Evolutionary conservation across 2,329 filamentous ascomycete genomes (phyloP).

Genomic region (Microsporum ferrugineum): DNA sequence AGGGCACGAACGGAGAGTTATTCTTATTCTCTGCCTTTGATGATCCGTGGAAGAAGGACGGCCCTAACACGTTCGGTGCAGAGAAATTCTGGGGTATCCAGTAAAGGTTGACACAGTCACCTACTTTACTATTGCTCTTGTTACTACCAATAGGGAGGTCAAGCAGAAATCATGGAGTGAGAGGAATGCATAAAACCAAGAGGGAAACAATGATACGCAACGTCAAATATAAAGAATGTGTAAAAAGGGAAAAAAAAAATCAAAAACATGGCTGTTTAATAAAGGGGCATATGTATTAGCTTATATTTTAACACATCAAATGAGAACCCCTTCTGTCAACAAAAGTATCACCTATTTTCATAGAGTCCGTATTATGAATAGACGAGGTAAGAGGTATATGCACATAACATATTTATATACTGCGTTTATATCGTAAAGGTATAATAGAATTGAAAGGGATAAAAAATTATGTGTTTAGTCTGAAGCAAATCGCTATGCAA

Average conservation of each 20-base stretch:
- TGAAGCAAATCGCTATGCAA: neutral
- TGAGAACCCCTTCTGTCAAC: neutral
- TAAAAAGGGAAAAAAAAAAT: neutral
- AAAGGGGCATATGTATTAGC: neutral
- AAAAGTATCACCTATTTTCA: neutral
- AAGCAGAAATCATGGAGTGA: too few species aligned
- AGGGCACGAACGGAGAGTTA: slow-evolving; percentile 35
- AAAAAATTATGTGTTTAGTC: neutral
- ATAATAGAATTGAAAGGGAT: neutral
- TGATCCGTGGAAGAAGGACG: slow-evolving; percentile 63
- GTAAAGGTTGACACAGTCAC: neutral
- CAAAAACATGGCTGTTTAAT: neutral
- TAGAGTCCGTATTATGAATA: too few species aligned
- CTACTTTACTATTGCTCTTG: neutral
- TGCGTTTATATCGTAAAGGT: neutral
- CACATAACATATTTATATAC: too few species aligned
- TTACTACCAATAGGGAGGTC: too few species aligned
- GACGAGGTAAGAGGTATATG: neutral
- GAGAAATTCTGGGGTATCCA: slow-evolving; percentile 62
- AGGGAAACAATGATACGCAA: neutral
- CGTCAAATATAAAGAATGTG: neutral
- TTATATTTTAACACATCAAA: neutral
- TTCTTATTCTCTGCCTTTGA: slow-evolving; percentile 73
- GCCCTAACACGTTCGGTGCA: slow-evolving; percentile 51
- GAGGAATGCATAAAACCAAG: neutral